Conservation (phyloP, 2,329 filamentous ascomycete species). For the Alternaria brassicicola region DNA sequence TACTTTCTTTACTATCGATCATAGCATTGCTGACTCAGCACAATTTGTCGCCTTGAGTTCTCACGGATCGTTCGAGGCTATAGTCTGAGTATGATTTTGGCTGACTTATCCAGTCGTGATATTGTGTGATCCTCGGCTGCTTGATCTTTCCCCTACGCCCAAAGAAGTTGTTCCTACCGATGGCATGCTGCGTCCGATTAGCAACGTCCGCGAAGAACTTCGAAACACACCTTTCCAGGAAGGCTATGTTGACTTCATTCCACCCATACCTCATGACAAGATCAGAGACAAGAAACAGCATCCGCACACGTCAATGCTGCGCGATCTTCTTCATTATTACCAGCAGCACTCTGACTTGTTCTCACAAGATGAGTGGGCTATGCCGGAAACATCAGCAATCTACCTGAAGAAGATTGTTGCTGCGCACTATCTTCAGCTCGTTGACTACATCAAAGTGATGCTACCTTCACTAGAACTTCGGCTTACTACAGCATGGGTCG, state of each 20-base stretch:
- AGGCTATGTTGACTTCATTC: slow-evolving; percentile 41
- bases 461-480: slow-evolving; percentile 42
- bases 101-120: slow-evolving; percentile 33
- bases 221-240: slow-evolving; percentile 37
- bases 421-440: slow-evolving; percentile 41
- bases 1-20: not conserved
- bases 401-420: slow-evolving; percentile 46
- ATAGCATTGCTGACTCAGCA: not conserved
- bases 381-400: slow-evolving; percentile 29
- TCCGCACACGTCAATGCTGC: slow-evolving; percentile 37
- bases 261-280: slow-evolving; percentile 8
- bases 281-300: slow-evolving; percentile 11
- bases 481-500: slow-evolving; percentile 40
- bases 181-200: slow-evolving; percentile 1
- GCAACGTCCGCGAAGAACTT: slow-evolving; percentile 6
- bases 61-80: not conserved
- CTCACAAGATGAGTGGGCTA: slow-evolving; percentile 24
- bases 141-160: slow-evolving; percentile 17
- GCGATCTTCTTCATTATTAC: slow-evolving; percentile 39
- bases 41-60: too few relatives aligned
- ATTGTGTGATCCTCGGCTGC: slow-evolving; percentile 41
- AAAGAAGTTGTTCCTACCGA: slow-evolving; percentile 17
- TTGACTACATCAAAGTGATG: slow-evolving; percentile 46
- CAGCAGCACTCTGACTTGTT: slow-evolving; percentile 29
- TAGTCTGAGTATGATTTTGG: not conserved